Conservation (phyloP, 208 protist genomes). For the Leishmania braziliensis region DNA sequence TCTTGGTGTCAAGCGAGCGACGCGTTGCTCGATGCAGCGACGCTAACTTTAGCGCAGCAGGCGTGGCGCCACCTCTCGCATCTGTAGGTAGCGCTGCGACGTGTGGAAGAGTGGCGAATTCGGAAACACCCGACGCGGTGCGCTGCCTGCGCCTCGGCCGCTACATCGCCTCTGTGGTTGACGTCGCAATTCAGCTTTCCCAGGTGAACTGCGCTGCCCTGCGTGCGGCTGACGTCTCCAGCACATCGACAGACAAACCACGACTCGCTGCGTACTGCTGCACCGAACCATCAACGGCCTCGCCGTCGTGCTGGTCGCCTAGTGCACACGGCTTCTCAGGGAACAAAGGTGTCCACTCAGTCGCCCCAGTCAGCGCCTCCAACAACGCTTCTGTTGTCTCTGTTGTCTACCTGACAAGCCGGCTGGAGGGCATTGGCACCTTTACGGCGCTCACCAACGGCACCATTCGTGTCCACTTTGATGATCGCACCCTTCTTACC, state of each 20-base stretch:
- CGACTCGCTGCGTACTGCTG: not conserved
- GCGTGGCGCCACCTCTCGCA: not conserved
- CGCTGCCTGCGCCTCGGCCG: constrained; percentile 11
- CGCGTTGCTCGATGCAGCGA: not conserved
- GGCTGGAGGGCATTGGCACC: constrained; percentile 73
- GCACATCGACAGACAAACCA: not conserved
- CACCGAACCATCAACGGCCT: not conserved
- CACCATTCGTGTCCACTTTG: constrained; percentile 72
- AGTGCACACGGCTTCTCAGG: constrained; percentile 1
- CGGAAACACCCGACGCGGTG: not conserved
- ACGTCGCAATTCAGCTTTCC: constrained; percentile 50
- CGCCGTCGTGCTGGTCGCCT: not conserved
- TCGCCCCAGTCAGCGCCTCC: not conserved
- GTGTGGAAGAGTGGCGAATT: not conserved
- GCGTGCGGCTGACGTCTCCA: constrained; percentile 14
- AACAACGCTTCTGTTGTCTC: constrained; percentile 12
- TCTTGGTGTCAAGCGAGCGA: not conserved
- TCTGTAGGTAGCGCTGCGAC: too few species aligned
- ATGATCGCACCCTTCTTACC: constrained; percentile 78
- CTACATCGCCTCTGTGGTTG: constrained; percentile 33
- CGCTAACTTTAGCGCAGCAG: not conserved
- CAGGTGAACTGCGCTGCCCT: constrained; percentile 42
- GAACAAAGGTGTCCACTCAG: not conserved
- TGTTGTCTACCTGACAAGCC: constrained; percentile 62
- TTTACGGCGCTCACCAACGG: constrained; percentile 87